Evolutionary conservation across 306 rosid species (phyloP), one percentile per base, ranked within the genome.

Genomic region (Datisca glomerata): DNA sequence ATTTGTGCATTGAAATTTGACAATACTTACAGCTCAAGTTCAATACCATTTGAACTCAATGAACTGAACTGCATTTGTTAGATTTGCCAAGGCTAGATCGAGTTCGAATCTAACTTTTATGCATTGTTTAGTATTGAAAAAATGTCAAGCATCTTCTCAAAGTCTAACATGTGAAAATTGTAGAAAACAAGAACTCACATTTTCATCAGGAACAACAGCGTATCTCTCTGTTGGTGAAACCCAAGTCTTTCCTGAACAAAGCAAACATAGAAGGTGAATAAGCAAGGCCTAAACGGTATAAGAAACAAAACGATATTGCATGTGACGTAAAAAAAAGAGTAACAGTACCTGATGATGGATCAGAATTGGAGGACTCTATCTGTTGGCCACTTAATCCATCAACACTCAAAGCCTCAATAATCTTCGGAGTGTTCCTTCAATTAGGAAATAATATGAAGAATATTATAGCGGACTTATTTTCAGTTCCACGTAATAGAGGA

Each of bases 191-290:
- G 40, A 20, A 59, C 97, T 83, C 68, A 89, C 97, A 39, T 74
- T 39, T 74, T 89, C 97, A 61, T 77, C 95, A 8, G 97, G 97
- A 59, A 89, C 97, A 57, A 89, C 70, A 7, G 97, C 95, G 64
- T 89, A 89, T 80, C 95, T 77, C 71, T 60, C 84, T 3, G 91
- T 63, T 8, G 70, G 80, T 17, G 97, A 74, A 24, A 69, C 61
- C 60, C 65, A 84, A 8, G 65, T 50, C 68, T 70, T 83, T 51
- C 93, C 97, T 89, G 67, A 47, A 12, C 29, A 19, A 15, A 18
- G 16, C 12, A 7, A 21, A 36, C 53, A 59, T 22, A 38, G 24
- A 46, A 37, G 13, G 24, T 12, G 15, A 46, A 29, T 18, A 23
- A 40, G 8, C 31, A 45, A 45, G 57, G 19, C 51, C 36, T 45